Evolutionary conservation across 768 basidiomycete species (phyloP).

Genomic region (Russula sp.): DNA sequence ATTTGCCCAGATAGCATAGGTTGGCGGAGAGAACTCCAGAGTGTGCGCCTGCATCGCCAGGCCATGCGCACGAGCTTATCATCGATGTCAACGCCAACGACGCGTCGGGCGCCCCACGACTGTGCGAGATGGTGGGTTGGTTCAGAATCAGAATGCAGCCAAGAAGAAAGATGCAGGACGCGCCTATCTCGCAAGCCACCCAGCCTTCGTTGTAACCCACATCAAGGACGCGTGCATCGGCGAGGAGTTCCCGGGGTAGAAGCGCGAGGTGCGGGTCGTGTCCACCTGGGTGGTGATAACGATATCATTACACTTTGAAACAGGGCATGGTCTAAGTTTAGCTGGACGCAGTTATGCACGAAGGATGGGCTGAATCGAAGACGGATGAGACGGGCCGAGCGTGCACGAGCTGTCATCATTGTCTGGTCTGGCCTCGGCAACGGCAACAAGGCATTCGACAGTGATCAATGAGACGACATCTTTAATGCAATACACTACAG

Average conservation of each 20-base stretch:
- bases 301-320: neutral
- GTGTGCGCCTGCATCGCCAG: conserved; percentile 59
- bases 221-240: conserved; percentile 12
- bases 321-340: no score
- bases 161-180: conserved; percentile 21
- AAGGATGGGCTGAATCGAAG: no score
- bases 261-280: conserved; percentile 53
- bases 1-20: neutral
- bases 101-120: conserved; percentile 49
- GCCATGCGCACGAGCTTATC: conserved; percentile 63
- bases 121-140: conserved; percentile 43
- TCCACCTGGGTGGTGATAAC: conserved; percentile 13
- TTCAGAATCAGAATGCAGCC: neutral
- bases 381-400: no score
- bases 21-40: conserved; percentile 46
- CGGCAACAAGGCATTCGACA: neutral
- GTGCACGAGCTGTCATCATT: no score
- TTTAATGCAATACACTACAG: neutral
- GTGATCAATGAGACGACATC: neutral
- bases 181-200: conserved; percentile 16
- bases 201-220: conserved; percentile 21
- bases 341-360: no score
- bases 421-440: no score
- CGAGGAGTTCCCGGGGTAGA: conserved; percentile 31
- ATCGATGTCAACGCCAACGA: conserved; percentile 85